A percentile compares a stretch with the other conserved stretches of the same genome.
Evolutionary conservation across 345 rosid genomes (phyloP).

Genomic region (Excoecaria agallocha): DNA sequence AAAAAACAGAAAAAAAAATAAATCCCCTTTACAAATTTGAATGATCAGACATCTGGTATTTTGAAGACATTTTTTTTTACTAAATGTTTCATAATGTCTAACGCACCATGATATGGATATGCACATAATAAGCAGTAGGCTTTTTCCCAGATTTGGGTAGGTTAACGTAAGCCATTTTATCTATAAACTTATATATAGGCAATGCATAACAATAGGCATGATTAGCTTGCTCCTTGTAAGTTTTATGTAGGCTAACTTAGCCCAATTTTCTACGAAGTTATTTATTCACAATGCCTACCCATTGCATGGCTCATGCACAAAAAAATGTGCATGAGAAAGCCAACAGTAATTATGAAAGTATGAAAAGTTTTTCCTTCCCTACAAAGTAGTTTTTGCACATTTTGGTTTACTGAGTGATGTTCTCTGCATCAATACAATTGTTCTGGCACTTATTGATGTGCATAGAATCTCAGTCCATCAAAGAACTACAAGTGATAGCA

Average conservation of each 20-base stretch:
- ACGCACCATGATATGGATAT: background rate
- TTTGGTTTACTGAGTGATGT: background rate
- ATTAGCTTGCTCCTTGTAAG: background rate
- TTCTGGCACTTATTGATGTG: background rate
- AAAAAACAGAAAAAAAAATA: background rate
- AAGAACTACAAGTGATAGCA: background rate
- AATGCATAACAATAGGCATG: background rate
- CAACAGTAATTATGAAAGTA: background rate
- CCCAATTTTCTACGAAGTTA: background rate
- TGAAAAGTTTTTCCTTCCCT: background rate
- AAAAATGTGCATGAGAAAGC: background rate
- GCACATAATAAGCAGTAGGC: background rate
- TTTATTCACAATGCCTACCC: background rate
- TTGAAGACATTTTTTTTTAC: background rate
- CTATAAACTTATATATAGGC: background rate
- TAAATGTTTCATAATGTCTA: background rate
- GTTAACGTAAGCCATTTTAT: background rate
- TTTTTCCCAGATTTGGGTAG: background rate
- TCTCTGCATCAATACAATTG: background rate
- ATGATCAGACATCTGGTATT: background rate
- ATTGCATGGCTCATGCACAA: no score
- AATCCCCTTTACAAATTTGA: background rate
- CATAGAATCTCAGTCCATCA: background rate
- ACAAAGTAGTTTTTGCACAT: background rate
- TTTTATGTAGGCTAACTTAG: no score